A percentile compares a stretch with the other conserved stretches of the same genome.
These are phyloP conservation scores for Trebouxia gelatinosa DNA, from an alignment of 163 green algal species.

Conservation along the genomic window DNA sequence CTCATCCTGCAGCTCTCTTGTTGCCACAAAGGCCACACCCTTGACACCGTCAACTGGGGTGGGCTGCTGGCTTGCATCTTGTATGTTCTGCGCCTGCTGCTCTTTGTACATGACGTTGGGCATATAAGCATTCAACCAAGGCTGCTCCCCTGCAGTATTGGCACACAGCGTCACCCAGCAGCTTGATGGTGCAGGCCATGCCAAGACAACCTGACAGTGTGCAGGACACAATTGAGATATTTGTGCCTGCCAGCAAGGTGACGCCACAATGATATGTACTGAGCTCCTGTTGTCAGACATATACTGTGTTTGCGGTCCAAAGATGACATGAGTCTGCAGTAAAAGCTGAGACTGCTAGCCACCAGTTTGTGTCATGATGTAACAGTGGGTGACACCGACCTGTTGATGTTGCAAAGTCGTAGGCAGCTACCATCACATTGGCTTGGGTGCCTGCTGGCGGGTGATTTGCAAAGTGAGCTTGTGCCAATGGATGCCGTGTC, in stretches of 20 bases:
- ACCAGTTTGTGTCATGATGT: neutral
- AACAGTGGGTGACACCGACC: neutral
- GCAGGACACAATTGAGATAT: neutral
- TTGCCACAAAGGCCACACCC: slow-evolving; percentile 69
- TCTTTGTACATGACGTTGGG: slow-evolving; percentile 46
- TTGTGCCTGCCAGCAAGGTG: neutral
- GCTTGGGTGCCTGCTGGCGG: slow-evolving; percentile 49
- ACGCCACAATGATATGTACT: neutral
- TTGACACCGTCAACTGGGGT: too few relatives aligned
- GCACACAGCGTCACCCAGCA: too few relatives aligned
- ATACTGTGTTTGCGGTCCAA: neutral
- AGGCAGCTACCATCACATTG: slow-evolving; percentile 64
- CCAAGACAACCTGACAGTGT: neutral
- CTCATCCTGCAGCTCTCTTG: slow-evolving; percentile 54
- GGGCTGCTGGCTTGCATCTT: neutral
- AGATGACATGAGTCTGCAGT: neutral
- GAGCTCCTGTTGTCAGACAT: neutral
- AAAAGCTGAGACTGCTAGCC: neutral
- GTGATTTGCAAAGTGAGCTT: slow-evolving; percentile 80
- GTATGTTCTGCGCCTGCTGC: neutral
- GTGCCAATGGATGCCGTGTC: slow-evolving; percentile 59
- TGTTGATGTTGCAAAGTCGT: neutral
- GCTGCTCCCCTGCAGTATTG: slow-evolving; percentile 5
- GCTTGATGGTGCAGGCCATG: neutral
- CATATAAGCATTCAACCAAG: slow-evolving; percentile 47